Evolutionary conservation across 345 rosid species (phyloP), one percentile per base, ranked within the genome.

Genomic region (Balakata baccata): DNA sequence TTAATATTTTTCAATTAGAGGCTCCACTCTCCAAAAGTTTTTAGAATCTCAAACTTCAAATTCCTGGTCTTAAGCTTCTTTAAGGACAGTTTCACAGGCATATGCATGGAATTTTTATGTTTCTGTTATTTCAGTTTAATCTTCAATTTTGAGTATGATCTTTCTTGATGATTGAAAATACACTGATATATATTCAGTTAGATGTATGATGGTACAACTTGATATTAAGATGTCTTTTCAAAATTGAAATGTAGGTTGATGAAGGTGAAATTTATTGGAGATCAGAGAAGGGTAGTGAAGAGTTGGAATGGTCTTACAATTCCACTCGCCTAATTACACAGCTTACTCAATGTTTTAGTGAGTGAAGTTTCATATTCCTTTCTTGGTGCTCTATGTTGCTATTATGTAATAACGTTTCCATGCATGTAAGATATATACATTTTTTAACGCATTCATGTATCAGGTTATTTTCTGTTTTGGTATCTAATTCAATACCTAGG

Each of bases 191-290:
- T 41, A 56, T 61, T 41, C 13, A 22, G 69, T 29, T 56, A n/a
- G 37, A 17, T 39, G 39, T 54, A 54, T 71, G 76, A 41, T 54
- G 62, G 64, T 68, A 60, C 59, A 51, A 62, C 18, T 53, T 34
- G 51, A 58, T 72, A 12, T 69, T 76, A 68, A 78, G 77, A 56
- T n/a, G 59, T 60, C 23, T 46, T 76, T 79, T 41, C 38, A 61
- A 59, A 72, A 78, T 66, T 78, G 58, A 69, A 80, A 66, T 86
- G 85, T 76, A 92, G 98, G 89, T 91, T 84, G 88, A 92, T 76
- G 93, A 89, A 89, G 94, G 92, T 89, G 96, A 87, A 79, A 83
- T 89, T 83, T 86, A 87, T 80, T 80, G 94, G 92, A 89, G 92
- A 82, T 79, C 81, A 84, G 84, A 90, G 84, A 84, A 88, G 85